Percentiles rank a stretch among this genome's conserved stretches.
Evolutionary conservation across 225 moss, liverwort and hornwort genomes (phyloP).

Genomic region (Polytrichum commune): DNA sequence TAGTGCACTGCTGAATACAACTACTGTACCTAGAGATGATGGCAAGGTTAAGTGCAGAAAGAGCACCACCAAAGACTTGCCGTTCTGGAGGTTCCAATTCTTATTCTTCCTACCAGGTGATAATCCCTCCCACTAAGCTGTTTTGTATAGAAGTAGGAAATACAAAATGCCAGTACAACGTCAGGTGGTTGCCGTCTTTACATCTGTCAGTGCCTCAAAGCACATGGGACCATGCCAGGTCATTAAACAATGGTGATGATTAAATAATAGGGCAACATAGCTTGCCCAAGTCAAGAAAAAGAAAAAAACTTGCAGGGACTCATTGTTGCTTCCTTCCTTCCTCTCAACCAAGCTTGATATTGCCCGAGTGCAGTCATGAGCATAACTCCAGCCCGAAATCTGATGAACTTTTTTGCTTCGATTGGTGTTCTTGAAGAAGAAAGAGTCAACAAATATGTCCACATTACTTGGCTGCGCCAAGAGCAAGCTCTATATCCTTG

Average conservation of each 20-base stretch:
- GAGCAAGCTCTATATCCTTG: conserved; percentile 47
- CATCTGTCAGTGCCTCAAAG: conserved; percentile 3
- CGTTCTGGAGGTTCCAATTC: too few species aligned
- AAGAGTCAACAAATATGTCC: not conserved
- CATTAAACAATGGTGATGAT: not conserved
- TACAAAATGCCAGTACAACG: too few species aligned
- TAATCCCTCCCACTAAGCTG: too few species aligned
- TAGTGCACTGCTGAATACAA: too few species aligned
- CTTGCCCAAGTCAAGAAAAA: not conserved
- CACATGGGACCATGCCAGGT: not conserved
- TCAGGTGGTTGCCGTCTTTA: not conserved
- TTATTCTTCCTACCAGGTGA: too few species aligned
- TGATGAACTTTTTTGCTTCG: not conserved
- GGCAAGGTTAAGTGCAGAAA: too few species aligned
- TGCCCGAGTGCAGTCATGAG: not conserved
- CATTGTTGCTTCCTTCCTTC: too few species aligned
- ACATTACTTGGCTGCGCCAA: conserved; percentile 30
- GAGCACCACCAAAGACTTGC: too few species aligned
- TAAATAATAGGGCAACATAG: not conserved
- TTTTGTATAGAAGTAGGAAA: too few species aligned
- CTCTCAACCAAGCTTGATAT: not conserved
- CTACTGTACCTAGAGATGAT: too few species aligned
- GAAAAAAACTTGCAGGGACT: too few species aligned
- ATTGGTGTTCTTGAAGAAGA: not conserved
- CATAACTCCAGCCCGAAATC: too few species aligned